Evolutionary conservation across 306 rosid species (phyloP).

Genomic region (Fragaria vesca): DNA sequence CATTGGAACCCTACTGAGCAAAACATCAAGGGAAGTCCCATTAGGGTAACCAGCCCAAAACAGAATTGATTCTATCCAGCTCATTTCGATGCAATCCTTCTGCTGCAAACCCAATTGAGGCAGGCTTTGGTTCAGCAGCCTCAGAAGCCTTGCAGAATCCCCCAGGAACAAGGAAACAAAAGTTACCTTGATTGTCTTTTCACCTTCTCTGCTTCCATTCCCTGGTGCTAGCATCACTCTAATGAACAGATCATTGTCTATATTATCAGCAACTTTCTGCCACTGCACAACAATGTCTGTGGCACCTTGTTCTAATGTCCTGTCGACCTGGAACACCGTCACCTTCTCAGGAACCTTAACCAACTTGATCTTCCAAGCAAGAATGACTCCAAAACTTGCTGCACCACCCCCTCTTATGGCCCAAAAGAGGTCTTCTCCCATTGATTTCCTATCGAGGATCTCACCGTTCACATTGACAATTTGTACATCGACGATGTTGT

Average conservation of each 20-base stretch:
- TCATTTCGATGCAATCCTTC: constrained; percentile 31
- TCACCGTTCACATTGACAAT: constrained; percentile 50
- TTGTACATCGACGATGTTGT: constrained; percentile 46
- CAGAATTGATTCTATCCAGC: constrained; percentile 30
- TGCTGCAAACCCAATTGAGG: constrained; percentile 27
- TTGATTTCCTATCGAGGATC: constrained; percentile 34
- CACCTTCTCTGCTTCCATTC: background rate
- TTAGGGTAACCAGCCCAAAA: constrained; percentile 12
- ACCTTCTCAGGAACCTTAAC: constrained; percentile 47
- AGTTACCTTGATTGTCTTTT: constrained; percentile 7
- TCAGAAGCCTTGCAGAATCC: constrained; percentile 2
- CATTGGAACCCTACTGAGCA: constrained; percentile 4
- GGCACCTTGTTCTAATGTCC: constrained; percentile 34
- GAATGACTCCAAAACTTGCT: constrained; percentile 60
- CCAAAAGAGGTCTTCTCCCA: constrained; percentile 61
- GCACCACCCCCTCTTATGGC: constrained; percentile 64
- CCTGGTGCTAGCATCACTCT: constrained; percentile 24
- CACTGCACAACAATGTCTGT: constrained; percentile 27
- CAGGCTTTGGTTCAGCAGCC: constrained; percentile 9
- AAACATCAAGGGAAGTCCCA: constrained; percentile 18
- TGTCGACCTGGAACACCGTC: constrained; percentile 41
- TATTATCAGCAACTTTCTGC: constrained; percentile 50
- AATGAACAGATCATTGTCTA: constrained; percentile 52
- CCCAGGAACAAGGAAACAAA: constrained; percentile 30
- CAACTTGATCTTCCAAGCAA: constrained; percentile 43